Conservation (phyloP, 2,329 filamentous ascomycete genomes). For the Alternaria conjuncta region DNA sequence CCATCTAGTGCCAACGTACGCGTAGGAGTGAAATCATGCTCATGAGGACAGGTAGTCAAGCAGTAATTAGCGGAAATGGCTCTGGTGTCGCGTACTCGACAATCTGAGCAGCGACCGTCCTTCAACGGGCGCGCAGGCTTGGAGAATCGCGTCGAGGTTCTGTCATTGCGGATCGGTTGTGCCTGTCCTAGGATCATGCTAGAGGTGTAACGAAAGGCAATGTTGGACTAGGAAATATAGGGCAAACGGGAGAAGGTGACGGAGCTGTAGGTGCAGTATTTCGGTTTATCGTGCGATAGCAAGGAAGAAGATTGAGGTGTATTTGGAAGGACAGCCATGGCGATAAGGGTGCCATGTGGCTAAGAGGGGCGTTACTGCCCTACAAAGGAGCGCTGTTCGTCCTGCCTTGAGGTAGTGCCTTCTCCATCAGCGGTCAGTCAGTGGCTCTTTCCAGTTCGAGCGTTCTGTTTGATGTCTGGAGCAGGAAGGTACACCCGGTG, state of each 20-base stretch:
- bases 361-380: background rate
- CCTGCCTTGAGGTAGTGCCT: background rate
- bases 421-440: background rate
- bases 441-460: background rate
- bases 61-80: conserved; percentile 1
- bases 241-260: conserved; percentile 10
- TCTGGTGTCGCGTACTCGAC: conserved; percentile 6
- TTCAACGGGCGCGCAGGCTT: conserved; percentile 9
- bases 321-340: background rate
- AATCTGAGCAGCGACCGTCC: conserved; percentile 16
- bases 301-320: background rate
- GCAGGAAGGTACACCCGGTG: background rate
- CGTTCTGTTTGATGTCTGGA: background rate
- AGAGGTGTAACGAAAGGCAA: conserved; percentile 7
- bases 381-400: background rate
- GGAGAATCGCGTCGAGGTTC: conserved; percentile 9
- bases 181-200: conserved; percentile 25
- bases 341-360: background rate
- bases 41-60: conserved; percentile 18
- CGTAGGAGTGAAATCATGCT: conserved; percentile 29
- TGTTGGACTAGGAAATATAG: conserved; percentile 15
- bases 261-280: conserved; percentile 1
- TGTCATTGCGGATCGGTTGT: conserved; percentile 14
- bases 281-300: background rate
- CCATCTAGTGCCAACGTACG: conserved; percentile 13